These are phyloP conservation scores for Didymella segeticola DNA, from an alignment of 2,329 filamentous ascomycete genomes.

Conservation along the genomic window DNA sequence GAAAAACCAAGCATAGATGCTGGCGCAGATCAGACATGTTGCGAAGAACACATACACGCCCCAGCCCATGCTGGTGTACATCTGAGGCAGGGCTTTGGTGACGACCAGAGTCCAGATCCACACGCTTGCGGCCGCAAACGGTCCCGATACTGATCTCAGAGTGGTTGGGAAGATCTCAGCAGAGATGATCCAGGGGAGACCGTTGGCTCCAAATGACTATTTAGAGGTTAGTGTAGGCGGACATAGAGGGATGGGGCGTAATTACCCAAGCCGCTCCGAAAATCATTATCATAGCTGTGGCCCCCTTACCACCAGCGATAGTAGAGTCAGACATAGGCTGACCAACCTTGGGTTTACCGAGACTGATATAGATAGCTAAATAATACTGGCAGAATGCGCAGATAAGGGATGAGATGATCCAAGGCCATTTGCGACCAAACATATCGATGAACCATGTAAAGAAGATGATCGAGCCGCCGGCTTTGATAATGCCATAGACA, in stretches of 20 bases:
- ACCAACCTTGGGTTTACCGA: constrained; percentile 47
- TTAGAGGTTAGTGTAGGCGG: not conserved
- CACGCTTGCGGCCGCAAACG: constrained; percentile 74
- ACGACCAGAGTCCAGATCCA: constrained; percentile 78
- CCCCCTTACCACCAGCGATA: constrained; percentile 48
- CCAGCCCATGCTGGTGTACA: constrained; percentile 59
- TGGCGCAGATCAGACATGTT: constrained; percentile 53
- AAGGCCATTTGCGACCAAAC: constrained; percentile 57
- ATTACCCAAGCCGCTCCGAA: constrained; percentile 32
- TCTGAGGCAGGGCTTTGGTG: constrained; percentile 71
- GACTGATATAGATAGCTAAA: constrained; percentile 64
- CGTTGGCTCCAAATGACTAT: constrained; percentile 55
- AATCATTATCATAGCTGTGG: constrained; percentile 51
- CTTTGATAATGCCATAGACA: constrained; percentile 76
- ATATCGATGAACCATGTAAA: constrained; percentile 72
- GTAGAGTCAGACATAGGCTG: constrained; percentile 40
- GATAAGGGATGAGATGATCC: constrained; percentile 45
- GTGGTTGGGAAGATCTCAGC: constrained; percentile 76
- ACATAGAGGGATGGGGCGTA: not conserved
- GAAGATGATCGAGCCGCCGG: constrained; percentile 71
- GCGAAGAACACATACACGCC: constrained; percentile 59
- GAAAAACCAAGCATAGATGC: constrained; percentile 51
- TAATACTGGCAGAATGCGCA: constrained; percentile 66
- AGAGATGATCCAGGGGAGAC: constrained; percentile 78
- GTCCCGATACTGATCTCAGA: constrained; percentile 57